Base-by-base conservation (phyloP, 2,329 filamentous ascomycete genomes). In the Orbilia quercus region DNA sequence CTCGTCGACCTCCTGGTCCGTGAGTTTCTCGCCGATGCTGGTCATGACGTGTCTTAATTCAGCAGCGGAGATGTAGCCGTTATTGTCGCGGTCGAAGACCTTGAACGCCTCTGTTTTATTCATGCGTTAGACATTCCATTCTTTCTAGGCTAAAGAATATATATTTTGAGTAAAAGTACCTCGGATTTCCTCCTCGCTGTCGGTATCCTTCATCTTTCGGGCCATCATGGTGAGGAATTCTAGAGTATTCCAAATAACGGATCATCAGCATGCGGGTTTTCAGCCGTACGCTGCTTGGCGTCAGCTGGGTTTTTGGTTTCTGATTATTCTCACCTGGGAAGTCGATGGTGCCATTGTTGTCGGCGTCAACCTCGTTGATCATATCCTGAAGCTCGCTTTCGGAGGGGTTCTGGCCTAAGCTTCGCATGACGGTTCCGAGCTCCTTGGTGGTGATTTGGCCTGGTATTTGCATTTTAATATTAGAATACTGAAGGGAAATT, bases 221-320 rank as follows among this genome's bases (percentile, higher is more conserved):
- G 91, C 91, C 91, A 95, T 95, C 91, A 95, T 95, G 76, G 91
- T 95, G 75, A 95, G 85, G 83, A 95, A 95, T 81, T 95, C 91
- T 94, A 40, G 14, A 59, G 14, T 20, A 34, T 38, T 36, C 5
- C 25, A 59, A 9, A 50, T 45, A 31, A 9, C 28, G 9, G 28
- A 31, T 16, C 40, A 18, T 60, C 55, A 62, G 36, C 50, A 62
- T 20, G 5, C 14, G 20, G 12, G 42, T 47, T 18, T 44, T 51
- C 42, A 70, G 48, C 51, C 57, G 50, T 40, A 51, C 45, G 14
- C 18, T 42, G 23, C 69, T 74, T 74, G 69, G 62, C 69, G 40
- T 50, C 34, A 60, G 62, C 34, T 48, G n/a, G n/a, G n/a, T n/a
- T 18, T 31, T 18, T 12, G 23, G 22, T 38, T 42, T 20, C 12